Percentiles rank a stretch among this genome's conserved stretches.
Conservation (phyloP, 2,329 filamentous ascomycete species). For the Aspergillus carbonarius region DNA sequence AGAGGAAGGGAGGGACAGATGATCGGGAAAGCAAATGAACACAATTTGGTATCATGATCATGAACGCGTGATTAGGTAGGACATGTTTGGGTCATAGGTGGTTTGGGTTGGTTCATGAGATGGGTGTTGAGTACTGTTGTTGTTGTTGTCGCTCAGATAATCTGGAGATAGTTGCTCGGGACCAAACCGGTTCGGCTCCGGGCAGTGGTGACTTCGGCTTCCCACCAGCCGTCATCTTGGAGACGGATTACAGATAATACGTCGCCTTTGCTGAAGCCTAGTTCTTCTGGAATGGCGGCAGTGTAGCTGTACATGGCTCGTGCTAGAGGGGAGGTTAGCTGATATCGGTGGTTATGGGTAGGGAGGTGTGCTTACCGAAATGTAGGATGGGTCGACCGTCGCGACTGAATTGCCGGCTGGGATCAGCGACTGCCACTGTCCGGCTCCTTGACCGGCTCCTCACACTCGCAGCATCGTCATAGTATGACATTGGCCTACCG, state of each 20-base stretch:
- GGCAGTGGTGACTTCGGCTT: constrained; percentile 77
- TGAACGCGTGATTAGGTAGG: constrained; percentile 16
- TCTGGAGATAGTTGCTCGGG: constrained; percentile 66
- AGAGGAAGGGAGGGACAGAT: not conserved
- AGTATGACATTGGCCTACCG: constrained; percentile 48
- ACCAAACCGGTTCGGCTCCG: constrained; percentile 56
- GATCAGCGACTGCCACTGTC: constrained; percentile 78
- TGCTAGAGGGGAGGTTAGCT: constrained; percentile 55
- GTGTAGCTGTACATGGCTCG: constrained; percentile 92
- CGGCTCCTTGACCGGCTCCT: constrained; percentile 67
- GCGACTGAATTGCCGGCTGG: constrained; percentile 68
- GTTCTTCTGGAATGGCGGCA: constrained; percentile 91
- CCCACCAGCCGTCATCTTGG: constrained; percentile 99
- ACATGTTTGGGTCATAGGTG: constrained; percentile 15
- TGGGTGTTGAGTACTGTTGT: not conserved
- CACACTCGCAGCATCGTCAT: constrained; percentile 49
- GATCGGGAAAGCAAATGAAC: constrained; percentile 4
- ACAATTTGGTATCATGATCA: constrained; percentile 23
- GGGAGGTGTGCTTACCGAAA: constrained; percentile 70
- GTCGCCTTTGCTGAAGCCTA: constrained; percentile 90
- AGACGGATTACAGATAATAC: constrained; percentile 82
- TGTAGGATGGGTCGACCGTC: constrained; percentile 87
- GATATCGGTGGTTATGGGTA: not conserved
- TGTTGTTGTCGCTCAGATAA: constrained; percentile 41
- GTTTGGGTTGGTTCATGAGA: constrained; percentile 25